phyloP scores from a whole-genome alignment of 192 early-diverging fungal genomes.

The Coemansia sp. region DNA sequence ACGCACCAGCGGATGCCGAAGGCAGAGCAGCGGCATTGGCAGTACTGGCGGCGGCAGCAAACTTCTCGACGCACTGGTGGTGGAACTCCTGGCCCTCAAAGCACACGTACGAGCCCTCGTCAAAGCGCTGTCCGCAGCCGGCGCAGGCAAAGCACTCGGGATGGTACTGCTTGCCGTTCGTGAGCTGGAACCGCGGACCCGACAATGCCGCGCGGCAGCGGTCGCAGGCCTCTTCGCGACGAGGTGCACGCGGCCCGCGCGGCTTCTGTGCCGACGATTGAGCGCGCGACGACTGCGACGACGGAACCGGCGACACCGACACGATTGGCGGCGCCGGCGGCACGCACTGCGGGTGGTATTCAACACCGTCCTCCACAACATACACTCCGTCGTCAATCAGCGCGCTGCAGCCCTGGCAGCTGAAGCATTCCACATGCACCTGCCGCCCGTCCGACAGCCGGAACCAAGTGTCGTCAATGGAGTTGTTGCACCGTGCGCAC shows the following conservation, averaged over 20 bases:
- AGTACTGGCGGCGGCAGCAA: constrained; percentile 3
- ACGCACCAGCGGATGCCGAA: not conserved
- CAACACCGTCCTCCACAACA: constrained; percentile 40
- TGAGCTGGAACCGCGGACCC: constrained; percentile 57
- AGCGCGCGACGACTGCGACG: constrained; percentile 15
- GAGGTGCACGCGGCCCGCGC: constrained; percentile 31
- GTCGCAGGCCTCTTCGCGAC: constrained; percentile 45
- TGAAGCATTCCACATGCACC: constrained; percentile 57
- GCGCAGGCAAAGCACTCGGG: constrained; percentile 57
- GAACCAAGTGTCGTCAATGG: constrained; percentile 56
- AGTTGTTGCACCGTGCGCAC: constrained; percentile 41
- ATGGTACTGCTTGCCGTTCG: constrained; percentile 59
- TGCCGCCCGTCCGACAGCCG: constrained; percentile 56
- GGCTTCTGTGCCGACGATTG: constrained; percentile 10
- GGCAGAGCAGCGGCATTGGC: not conserved
- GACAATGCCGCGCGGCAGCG: constrained; percentile 37
- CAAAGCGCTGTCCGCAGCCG: constrained; percentile 51
- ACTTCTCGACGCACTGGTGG: constrained; percentile 53
- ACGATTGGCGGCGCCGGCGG: constrained; percentile 54
- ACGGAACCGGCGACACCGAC: constrained; percentile 44
- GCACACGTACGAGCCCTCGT: constrained; percentile 59
- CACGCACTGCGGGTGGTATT: constrained; percentile 55
- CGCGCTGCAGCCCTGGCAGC: constrained; percentile 49
- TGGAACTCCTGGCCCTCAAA: constrained; percentile 59
- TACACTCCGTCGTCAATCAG: constrained; percentile 58